Percentiles rank a stretch among this genome's conserved stretches.
Conservation (phyloP, 1,284 basidiomycete species). For the Moesziomyces antarcticus region DNA sequence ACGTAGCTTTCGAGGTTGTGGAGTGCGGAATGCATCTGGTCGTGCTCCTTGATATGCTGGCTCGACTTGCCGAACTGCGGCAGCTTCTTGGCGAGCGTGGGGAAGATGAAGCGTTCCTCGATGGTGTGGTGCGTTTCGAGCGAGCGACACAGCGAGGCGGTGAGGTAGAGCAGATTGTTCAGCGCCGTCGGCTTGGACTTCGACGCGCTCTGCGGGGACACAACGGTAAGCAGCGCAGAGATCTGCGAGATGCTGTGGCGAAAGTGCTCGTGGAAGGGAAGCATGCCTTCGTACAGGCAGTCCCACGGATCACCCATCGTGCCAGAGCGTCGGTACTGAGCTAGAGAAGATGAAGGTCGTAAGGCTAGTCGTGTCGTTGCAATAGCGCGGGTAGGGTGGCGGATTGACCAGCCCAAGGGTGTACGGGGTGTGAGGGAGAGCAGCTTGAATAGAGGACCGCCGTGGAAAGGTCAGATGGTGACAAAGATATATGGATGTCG, state of each 20-base stretch:
- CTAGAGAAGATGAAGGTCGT: neutral
- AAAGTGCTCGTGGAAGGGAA: conserved; percentile 55
- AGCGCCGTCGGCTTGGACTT: conserved; percentile 21
- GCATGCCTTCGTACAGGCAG: conserved; percentile 50
- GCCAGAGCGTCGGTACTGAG: neutral
- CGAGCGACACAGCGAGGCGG: conserved; percentile 18
- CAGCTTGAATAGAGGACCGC: too few species aligned
- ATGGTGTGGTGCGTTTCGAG: conserved; percentile 61
- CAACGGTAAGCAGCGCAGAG: conserved; percentile 19
- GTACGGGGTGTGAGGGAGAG: too few species aligned
- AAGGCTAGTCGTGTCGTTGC: neutral
- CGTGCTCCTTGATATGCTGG: conserved; percentile 50
- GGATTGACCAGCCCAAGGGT: too few species aligned
- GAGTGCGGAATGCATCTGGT: conserved; percentile 40
- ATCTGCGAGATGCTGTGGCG: conserved; percentile 33
- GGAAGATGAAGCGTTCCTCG: conserved; percentile 62
- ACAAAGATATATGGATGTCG: too few species aligned
- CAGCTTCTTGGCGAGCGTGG: conserved; percentile 50
- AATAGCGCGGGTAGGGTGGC: too few species aligned
- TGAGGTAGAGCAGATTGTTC: conserved; percentile 27
- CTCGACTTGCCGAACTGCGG: conserved; percentile 50
- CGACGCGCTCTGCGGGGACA: conserved; percentile 8
- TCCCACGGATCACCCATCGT: conserved; percentile 42
- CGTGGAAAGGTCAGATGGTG: too few species aligned
- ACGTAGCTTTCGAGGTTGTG: conserved; percentile 32